phyloP scores from a whole-genome alignment of 176 grass and related monocot species.

The bread wheat (Triticum aestivum) region IWGSC_CS_RefSeq_v2.1 NC_057803.1:606175550-606176049 shows the following conservation, averaged over 20 bases:
- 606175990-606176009: neutral
- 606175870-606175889: neutral
- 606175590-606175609: too few relatives aligned
- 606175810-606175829: neutral
- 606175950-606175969: neutral
- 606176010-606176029: too few relatives aligned
- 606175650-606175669: too few relatives aligned
- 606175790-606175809: neutral
- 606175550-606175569: too few relatives aligned
- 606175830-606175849: neutral
- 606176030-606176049: too few relatives aligned
- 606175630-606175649: too few relatives aligned
- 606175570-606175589: too few relatives aligned
- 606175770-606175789: constrained; percentile 26
- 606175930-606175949: neutral
- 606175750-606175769: constrained; percentile 30
- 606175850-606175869: neutral
- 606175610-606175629: too few relatives aligned
- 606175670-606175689: too few relatives aligned
- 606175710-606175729: constrained; percentile 32
- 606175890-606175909: neutral
- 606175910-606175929: neutral
- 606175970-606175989: neutral
- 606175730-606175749: neutral
- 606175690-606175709: neutral